Evolutionary conservation across 1,284 basidiomycete species (phyloP), one percentile per base, ranked within the genome.

Genomic region (Rhodotorula sp.): DNA sequence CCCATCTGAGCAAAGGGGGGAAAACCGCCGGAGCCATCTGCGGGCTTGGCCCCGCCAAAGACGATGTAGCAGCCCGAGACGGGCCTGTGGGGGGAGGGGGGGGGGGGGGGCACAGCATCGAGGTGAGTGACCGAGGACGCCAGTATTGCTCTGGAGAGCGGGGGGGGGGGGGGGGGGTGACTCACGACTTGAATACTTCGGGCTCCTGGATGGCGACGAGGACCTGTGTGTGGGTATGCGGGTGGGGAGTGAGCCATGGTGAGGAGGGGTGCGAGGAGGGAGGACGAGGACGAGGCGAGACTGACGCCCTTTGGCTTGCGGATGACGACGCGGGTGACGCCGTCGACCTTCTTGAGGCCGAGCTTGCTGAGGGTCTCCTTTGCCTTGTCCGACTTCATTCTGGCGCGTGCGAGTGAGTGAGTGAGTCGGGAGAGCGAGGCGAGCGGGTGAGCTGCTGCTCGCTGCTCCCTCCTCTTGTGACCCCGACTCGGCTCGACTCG

Each of bases 51-150:
- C 85, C 99, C 95, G 77, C 95, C 95, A 78, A 98, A 99, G 75
- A 99, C 93, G 81, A 99, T 93, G 86, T 99, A 98, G 83, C 91
- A 93, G 83, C 99, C 96, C 79, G 92, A 94, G 83, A 91, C 92
- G 63, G 91, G 88, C 64, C 64, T 68, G 62, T 4, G 62, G 4
- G 26, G 17, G 26, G 54, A 60, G n/a, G n/a, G n/a, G n/a, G n/a
- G n/a, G n/a, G n/a, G 29, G 10, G 30, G 30, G 14, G 26, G 46
- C n/a, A n/a, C n/a, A n/a, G n/a, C n/a, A n/a, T n/a, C n/a, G n/a
- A 10, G 37, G 37, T 15, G 22, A 3, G 59, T 26, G 45, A 6
- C 20, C n/a, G 33, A 33, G 29, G n/a, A n/a, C n/a, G n/a, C n/a
- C n/a, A n/a, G n/a, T n/a, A n/a, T n/a, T n/a, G n/a, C n/a, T n/a